Evolutionary conservation across 2,329 filamentous ascomycete species (phyloP), one percentile per base, ranked within the genome.

Genomic region (Pseudogymnoascus sp.): DNA sequence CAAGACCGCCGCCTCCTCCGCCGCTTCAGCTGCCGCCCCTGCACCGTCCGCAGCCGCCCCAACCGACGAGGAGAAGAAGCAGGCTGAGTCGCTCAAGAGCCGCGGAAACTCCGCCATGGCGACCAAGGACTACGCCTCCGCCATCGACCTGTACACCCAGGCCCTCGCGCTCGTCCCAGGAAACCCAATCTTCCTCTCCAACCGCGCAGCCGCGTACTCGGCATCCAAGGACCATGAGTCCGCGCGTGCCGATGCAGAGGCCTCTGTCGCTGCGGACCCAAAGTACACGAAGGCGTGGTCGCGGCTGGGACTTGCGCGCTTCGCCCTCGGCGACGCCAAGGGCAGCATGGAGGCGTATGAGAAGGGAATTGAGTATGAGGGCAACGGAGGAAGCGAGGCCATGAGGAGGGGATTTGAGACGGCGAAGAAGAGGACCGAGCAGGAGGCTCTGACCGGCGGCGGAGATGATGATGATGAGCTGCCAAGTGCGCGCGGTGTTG

Each of bases 331-430:
- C 35, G 93, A 99, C 73, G 88, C 91, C 63, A 87, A 88, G 77
- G 94, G 91, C 60, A 88, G 90, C 67, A 96, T 97, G 88, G 92
- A 97, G 71, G 94, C 94, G 16, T 99, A 99, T 78, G 80, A 88
- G 76, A 85, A 90, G 75, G 94, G 94, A 62, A 97, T 99, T 73
- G 90, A 96, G 74, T 84, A 91, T 67, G 94, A 99, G 77, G 93
- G 94, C 61, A 94, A 87, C 73, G 94, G 94, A 62, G 94, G 94
- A 66, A 95, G 90, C 69, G 92, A 97, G 14, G 92, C 93, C 65
- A 97, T 97, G 94, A 93, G 92, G 82, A 95, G 93, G 78, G 94
- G 94, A 18, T 94, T 84, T 73, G 92, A 97, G 83, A 97, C 94
- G 14, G 93, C 92, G 62, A 94, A 90, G 82, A 86, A 86, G 71